Conservation (phyloP, 1,139 yeast species). For the Taphrina betulina region DNA sequence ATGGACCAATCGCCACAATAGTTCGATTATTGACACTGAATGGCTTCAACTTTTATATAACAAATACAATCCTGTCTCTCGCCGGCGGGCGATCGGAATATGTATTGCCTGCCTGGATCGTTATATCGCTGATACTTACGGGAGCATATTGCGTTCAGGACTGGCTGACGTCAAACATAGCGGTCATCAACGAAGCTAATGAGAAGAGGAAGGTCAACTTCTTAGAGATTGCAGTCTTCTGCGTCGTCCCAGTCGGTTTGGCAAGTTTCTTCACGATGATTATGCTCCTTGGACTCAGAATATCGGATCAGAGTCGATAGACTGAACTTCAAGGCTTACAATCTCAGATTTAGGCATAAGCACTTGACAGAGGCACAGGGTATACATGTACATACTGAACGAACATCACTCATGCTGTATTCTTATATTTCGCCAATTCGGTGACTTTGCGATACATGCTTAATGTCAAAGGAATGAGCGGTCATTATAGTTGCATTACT, state of each 20-base stretch:
- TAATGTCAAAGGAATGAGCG: too few relatives aligned
- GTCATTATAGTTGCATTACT: too few relatives aligned
- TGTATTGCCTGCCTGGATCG: slow-evolving; percentile 81
- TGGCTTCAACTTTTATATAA: slow-evolving; percentile 52
- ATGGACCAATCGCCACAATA: slow-evolving; percentile 83
- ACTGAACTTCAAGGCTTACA: too few relatives aligned
- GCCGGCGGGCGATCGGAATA: background rate
- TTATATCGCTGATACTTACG: slow-evolving; percentile 81
- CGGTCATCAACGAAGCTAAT: slow-evolving; percentile 42
- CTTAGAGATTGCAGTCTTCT: slow-evolving; percentile 86
- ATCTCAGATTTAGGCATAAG: too few relatives aligned
- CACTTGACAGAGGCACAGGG: too few relatives aligned
- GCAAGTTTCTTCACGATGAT: slow-evolving; percentile 93
- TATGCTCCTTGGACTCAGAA: slow-evolving; percentile 27
- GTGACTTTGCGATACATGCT: too few relatives aligned
- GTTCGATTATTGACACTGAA: slow-evolving; percentile 82
- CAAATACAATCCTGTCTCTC: slow-evolving; percentile 46
- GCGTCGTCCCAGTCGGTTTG: slow-evolving; percentile 93
- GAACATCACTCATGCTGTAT: background rate
- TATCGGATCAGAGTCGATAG: too few relatives aligned
- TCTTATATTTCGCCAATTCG: too few relatives aligned
- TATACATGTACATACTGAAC: background rate
- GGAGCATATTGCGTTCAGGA: slow-evolving; percentile 81
- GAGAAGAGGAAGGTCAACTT: slow-evolving; percentile 57
- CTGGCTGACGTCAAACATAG: slow-evolving; percentile 78